phyloP scores from a whole-genome alignment of 441 rosid species.

The Brassica hybrid region DNA sequence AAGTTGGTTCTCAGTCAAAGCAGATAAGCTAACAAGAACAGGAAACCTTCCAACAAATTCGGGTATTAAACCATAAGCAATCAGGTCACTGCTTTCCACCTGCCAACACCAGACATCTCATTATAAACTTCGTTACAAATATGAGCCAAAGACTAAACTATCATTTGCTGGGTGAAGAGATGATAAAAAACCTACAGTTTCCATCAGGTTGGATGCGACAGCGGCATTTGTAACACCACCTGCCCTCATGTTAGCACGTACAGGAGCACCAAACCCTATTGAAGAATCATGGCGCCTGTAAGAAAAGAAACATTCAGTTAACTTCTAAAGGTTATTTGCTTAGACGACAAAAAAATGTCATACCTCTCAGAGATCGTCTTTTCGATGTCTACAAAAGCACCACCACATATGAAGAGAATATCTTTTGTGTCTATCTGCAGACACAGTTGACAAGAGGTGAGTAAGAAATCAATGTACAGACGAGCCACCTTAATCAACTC shows the following conservation, averaged over 20 bases:
- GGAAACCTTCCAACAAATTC: slow-evolving; percentile 99
- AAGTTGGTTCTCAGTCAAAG: slow-evolving; percentile 93
- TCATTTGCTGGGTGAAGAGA: slow-evolving; percentile 18
- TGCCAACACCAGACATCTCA: slow-evolving; percentile 50
- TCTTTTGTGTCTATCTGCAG: slow-evolving; percentile 95
- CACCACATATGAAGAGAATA: slow-evolving; percentile 96
- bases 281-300: slow-evolving; percentile 97
- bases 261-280: slow-evolving; percentile 97
- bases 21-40: slow-evolving; percentile 90
- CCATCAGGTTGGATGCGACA: slow-evolving; percentile 86
- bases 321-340: not conserved
- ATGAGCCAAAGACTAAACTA: not conserved
- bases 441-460: slow-evolving; percentile 18
- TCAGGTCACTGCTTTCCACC: slow-evolving; percentile 98
- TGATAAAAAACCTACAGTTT: slow-evolving; percentile 63
- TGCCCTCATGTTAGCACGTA: slow-evolving; percentile 94
- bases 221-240: slow-evolving; percentile 81
- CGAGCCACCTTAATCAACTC: slow-evolving; percentile 4
- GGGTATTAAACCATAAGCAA: slow-evolving; percentile 95
- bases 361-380: slow-evolving; percentile 99
- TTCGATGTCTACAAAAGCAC: slow-evolving; percentile 95
- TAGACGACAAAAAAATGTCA: not conserved
- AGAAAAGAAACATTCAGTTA: slow-evolving; percentile 19
- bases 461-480: too few species aligned
- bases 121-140: too few species aligned